Evolutionary conservation across 2,329 filamentous ascomycete genomes (phyloP), one percentile per base, ranked within the genome.

Genomic region (Apiospora marii): DNA sequence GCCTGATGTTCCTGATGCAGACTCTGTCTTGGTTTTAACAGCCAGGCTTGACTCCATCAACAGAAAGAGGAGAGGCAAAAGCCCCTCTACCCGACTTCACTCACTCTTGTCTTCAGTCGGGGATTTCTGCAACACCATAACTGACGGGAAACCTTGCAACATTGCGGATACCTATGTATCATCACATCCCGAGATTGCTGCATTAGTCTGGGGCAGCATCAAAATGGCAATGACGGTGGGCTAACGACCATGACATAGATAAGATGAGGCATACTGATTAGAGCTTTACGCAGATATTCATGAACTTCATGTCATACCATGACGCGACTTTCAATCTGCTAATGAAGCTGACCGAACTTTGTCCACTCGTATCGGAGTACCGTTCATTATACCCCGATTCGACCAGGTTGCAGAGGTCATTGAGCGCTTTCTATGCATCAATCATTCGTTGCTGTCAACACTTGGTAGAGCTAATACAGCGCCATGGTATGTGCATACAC

Each of bases 41-140:
- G 34, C 53, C 53, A 4, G 19, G 19, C 53, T 61, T 24, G 53
- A 61, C 24, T 61, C n/a, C n/a, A 30, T 61, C 53, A 61, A 61
- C n/a, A 61, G 8, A 30, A 2, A 61, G n/a, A 24, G 24, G 53
- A 61, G 8, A 30, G 19, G 53, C 24, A 6, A 7, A 30, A 61
- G 53, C n/a, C 7, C 24, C 53, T 30, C 24, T 61, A 61, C n/a
- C n/a, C 19, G 24, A 19, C 13, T 34, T 24, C 34, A 27, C 24
- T 27, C 27, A 12, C 8, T 27, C 19, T 10, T 27, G 14, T 58
- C n/a, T 5, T 30, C 53, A 30, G 30, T 61, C 19, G 24, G 24
- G 19, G n/a, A 61, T 19, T 61, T 61, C 53, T 61, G 53, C 53
- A 61, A 30, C 53, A n/a, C n/a, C 27, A 58, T 24, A 22, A 58